phyloP scores from a whole-genome alignment of 441 rosid genomes.

The Flueggea neowawraea region DNA sequence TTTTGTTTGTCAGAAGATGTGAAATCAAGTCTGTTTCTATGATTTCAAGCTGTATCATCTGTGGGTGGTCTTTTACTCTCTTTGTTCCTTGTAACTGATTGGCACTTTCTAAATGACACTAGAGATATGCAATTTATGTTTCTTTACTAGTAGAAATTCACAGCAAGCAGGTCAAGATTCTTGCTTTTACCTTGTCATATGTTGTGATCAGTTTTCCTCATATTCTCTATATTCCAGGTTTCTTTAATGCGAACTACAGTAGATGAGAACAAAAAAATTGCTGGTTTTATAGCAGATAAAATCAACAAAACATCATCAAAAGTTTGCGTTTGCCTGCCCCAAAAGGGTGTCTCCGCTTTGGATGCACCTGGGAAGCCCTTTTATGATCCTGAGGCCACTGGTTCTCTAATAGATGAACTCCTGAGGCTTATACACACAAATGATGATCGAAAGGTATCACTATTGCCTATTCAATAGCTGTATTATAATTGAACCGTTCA shows the following conservation, averaged over 20 bases:
- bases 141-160: neutral
- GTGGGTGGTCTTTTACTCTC: too few relatives aligned
- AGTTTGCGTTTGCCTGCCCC: slow-evolving; percentile 68
- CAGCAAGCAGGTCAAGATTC: neutral
- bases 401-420: slow-evolving; percentile 57
- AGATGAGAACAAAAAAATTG: slow-evolving; percentile 77
- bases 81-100: too few relatives aligned
- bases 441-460: slow-evolving; percentile 63
- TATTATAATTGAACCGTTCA: too few relatives aligned
- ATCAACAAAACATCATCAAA: slow-evolving; percentile 68
- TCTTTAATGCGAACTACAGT: slow-evolving; percentile 77
- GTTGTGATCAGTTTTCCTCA: slow-evolving; percentile 4
- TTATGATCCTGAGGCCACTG: slow-evolving; percentile 77
- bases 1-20: too few relatives aligned
- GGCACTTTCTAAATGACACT: too few relatives aligned
- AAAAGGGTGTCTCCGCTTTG: slow-evolving; percentile 79
- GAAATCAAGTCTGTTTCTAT: too few relatives aligned
- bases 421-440: slow-evolving; percentile 50
- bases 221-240: slow-evolving; percentile 45
- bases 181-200: neutral
- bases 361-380: slow-evolving; percentile 81
- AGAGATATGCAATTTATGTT: neutral
- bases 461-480: slow-evolving; percentile 4
- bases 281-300: slow-evolving; percentile 76
- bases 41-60: too few relatives aligned